Conservation (phyloP, 495 filamentous ascomycete genomes). For the Staphylotrichum tortipilum region DNA sequence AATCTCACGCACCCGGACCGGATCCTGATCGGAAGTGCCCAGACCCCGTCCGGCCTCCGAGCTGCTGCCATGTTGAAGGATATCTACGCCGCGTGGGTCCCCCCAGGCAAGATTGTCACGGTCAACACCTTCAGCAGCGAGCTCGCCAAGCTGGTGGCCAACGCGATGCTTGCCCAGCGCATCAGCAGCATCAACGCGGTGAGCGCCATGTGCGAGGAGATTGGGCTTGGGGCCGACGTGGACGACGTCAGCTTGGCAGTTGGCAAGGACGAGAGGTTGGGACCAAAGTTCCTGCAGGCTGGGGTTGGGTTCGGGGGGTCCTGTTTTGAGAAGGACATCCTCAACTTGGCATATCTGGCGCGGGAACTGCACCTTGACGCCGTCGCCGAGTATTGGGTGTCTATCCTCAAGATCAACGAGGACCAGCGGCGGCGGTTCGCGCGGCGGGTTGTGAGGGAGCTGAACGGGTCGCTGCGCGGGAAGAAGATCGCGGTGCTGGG, state of each 20-base stretch:
- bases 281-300: constrained; percentile 65
- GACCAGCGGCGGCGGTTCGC: constrained; percentile 63
- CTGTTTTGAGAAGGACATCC: constrained; percentile 77
- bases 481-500: constrained; percentile 71
- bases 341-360: constrained; percentile 66
- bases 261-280: constrained; percentile 64
- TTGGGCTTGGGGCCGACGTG: constrained; percentile 57
- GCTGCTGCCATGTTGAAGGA: constrained; percentile 56
- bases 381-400: constrained; percentile 68
- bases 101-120: constrained; percentile 53
- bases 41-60: constrained; percentile 44
- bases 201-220: constrained; percentile 69
- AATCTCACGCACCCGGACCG: constrained; percentile 68
- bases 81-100: constrained; percentile 68
- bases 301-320: constrained; percentile 74
- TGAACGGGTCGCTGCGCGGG: constrained; percentile 59
- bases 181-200: constrained; percentile 80
- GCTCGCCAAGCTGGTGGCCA: constrained; percentile 70
- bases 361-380: constrained; percentile 60
- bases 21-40: constrained; percentile 64
- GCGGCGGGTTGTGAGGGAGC: constrained; percentile 51
- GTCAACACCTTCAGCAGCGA: constrained; percentile 76
- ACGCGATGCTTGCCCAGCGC: constrained; percentile 73
- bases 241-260: constrained; percentile 62
- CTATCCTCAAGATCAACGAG: constrained; percentile 69